Base-by-base conservation (phyloP, 2,329 filamentous ascomycete genomes). In the Magnaporthiopsis rhizophila region DNA sequence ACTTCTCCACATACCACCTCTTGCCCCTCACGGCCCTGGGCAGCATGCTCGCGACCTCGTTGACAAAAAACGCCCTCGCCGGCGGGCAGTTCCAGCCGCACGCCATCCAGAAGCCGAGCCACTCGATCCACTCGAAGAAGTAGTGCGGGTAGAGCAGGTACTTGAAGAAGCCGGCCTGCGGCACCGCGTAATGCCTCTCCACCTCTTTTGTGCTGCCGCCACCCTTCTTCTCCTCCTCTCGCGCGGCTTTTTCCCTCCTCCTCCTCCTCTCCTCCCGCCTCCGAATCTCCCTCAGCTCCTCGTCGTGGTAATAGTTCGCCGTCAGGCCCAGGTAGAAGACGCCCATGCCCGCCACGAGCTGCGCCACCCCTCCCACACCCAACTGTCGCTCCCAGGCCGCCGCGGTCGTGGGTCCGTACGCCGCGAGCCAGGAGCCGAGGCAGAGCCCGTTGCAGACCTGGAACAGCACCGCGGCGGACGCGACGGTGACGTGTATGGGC, bases 71-170 rank as follows among this genome's bases (percentile, higher is more conserved):
- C 62, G 84, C 84, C 71, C 92, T 81, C 30, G 92, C 94, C 0
- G 95, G 94, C 61, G 86, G 78, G 72, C 88, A 91, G 5, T 78
- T 76, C 77, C 80, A 84, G 1, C 87, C 87, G 65, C 88, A 84
- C 69, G 90, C 84, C 74, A 97, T 84, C 80, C 89, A 92, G 75
- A 92, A 99, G 0, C 95, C 95, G 3, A 84, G 75, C 95, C 95
- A 99, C 81, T 99, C 95, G 63, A 97, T 74, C 95, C 95, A 99
- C 78, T 99, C 95, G 73, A 89, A 90, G n/a, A 96, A 81, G 75
- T 97, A 99, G 75, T 99, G 95, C 69, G 95, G 92, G 75, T 89
- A 97, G 65, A 98, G 82, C 72, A 97, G 85, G 71, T 87, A 89
- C 68, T 83, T 81, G 77, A 98, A 99, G 62, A 97, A 77, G 0